A percentile compares a stretch with the other conserved stretches of the same genome.
Evolutionary conservation across 2,329 filamentous ascomycete species (phyloP).

Genomic region (Harringtonia lauricola): DNA sequence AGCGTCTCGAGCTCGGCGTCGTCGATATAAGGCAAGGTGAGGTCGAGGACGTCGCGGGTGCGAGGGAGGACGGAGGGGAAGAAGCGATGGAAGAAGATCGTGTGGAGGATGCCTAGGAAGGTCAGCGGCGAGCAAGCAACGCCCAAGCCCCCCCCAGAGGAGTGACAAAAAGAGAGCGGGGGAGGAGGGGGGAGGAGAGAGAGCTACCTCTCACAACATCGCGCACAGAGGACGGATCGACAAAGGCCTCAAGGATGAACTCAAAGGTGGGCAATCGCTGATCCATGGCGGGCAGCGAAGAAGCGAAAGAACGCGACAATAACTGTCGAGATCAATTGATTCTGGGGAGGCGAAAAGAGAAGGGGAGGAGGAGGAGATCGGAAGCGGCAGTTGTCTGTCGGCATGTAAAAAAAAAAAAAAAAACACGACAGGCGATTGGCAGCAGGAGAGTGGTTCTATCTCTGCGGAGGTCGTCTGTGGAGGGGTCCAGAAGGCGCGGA

Average conservation of each 20-base stretch:
- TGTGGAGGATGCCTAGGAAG: slow-evolving; percentile 70
- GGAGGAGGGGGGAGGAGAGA: slow-evolving; percentile 1
- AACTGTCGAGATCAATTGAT: not conserved
- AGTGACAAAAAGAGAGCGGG: slow-evolving; percentile 5
- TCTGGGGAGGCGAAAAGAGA: not conserved
- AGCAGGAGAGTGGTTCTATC: too few species aligned
- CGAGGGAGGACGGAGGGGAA: slow-evolving; percentile 77
- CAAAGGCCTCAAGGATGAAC: slow-evolving; percentile 88
- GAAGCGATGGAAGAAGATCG: slow-evolving; percentile 98
- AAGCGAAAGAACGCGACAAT: not conserved
- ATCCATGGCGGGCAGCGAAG: slow-evolving; percentile 8
- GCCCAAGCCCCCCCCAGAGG: too few species aligned
- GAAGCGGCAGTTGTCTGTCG: too few species aligned
- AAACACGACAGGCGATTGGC: too few species aligned
- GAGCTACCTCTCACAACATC: slow-evolving; percentile 78
- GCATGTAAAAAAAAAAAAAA: too few species aligned
- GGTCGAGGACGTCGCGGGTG: slow-evolving; percentile 80
- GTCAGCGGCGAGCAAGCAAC: too few species aligned
- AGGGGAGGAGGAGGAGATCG: not conserved
- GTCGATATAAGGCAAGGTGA: slow-evolving; percentile 80
- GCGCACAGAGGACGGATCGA: slow-evolving; percentile 78
- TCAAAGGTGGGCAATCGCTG: slow-evolving; percentile 49
- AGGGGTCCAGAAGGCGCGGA: too few species aligned
- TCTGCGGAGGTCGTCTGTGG: too few species aligned
- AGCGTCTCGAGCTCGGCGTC: slow-evolving; percentile 87